phyloP scores from a whole-genome alignment of 768 basidiomycete species.

The Paxillus ammoniavirescens region DNA sequence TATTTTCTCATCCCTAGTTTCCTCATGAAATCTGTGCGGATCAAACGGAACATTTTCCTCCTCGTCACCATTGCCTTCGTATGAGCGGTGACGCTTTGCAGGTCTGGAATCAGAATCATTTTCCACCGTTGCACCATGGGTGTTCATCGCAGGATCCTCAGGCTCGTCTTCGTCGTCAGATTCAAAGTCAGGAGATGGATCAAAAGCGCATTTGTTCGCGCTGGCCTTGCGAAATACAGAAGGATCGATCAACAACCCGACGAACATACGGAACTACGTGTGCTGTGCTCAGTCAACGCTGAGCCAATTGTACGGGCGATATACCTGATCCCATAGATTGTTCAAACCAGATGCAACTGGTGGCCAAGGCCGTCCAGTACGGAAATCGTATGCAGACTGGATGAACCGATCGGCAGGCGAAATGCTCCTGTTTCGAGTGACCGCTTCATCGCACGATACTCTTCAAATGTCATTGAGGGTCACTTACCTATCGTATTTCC shows the following conservation, averaged over 20 bases:
- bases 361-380: slow-evolving; percentile 39
- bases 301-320: slow-evolving; percentile 1
- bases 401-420: slow-evolving; percentile 54
- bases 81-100: slow-evolving; percentile 26
- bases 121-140: neutral
- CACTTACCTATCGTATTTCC: slow-evolving; percentile 52
- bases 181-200: slow-evolving; percentile 35
- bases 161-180: slow-evolving; percentile 26
- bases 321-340: slow-evolving; percentile 66
- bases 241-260: slow-evolving; percentile 53
- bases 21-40: slow-evolving; percentile 31
- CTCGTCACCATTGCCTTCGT: slow-evolving; percentile 15
- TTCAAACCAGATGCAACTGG: slow-evolving; percentile 29
- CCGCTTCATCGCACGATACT: slow-evolving; percentile 2
- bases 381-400: slow-evolving; percentile 60
- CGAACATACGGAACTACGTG: slow-evolving; percentile 57
- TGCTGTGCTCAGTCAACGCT: slow-evolving; percentile 4
- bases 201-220: slow-evolving; percentile 28
- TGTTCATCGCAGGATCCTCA: slow-evolving; percentile 10
- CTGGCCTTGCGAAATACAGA: slow-evolving; percentile 34
- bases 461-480: slow-evolving; percentile 2
- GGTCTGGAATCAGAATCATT: slow-evolving; percentile 5
- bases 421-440: slow-evolving; percentile 34
- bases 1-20: slow-evolving; percentile 43
- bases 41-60: slow-evolving; percentile 40